Base-by-base conservation (phyloP, 495 filamentous ascomycete genomes). In the Lophiostoma macrostomum region DNA sequence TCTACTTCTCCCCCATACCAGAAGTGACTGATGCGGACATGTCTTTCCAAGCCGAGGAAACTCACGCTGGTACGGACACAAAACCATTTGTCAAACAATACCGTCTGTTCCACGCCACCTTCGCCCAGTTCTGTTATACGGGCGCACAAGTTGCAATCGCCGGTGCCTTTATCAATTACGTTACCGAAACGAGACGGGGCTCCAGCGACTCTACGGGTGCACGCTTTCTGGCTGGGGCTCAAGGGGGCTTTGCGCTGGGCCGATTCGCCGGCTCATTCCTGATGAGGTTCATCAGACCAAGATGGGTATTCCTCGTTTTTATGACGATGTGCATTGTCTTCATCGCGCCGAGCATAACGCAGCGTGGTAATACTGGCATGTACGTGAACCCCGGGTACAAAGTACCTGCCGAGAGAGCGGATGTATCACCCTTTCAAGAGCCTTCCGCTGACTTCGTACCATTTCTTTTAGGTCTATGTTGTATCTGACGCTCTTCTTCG, bases 111-210 rank as follows among this genome's bases (percentile, higher is more conserved):
- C 71, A 85, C 58, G 86, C 81, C 0, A 77, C 86, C 8, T 46
- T 84, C 29, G 76, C 84, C 12, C 86, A 91, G 62, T 89, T 85
- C 74, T 79, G 76, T n/a, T 90, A 89, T 63, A 79, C 84, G 16
- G 83, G 81, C 22, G 77, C 83, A 0, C 86, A 91, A 60, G 72
- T 76, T 43, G 28, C 54, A 53, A 28, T 34, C 14, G 37, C 54
- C 13, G 34, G 29, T 1, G 53, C 41, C 13, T 56, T 88, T 69
- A 74, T 79, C 57, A 82, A 82, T 67, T 77, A 76, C 56, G 69
- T 73, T 41, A 68, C 68, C 19, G 71, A 77, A 27, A 70, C 71
- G 18, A 66, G 71, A 53, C 44, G 63, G 12, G 70, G 64, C 25
- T 69, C 71, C 6, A 18, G 19, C 29, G 44, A 67, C 25, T 67